Evolutionary conservation across 1,139 yeast species (phyloP).

Genomic region (Wickerhamiella infanticola): DNA sequence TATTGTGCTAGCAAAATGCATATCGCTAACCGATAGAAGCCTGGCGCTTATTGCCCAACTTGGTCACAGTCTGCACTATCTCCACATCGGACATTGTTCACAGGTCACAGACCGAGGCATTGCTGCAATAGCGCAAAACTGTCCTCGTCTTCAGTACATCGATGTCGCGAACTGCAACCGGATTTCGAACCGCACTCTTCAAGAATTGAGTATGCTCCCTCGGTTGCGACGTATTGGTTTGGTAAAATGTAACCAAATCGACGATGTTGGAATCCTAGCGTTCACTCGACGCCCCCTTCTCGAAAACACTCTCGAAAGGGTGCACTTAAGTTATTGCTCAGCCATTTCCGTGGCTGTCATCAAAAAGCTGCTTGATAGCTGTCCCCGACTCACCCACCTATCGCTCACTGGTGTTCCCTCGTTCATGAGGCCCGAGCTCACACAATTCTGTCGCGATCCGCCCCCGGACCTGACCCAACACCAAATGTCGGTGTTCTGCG

Average conservation of each 20-base stretch:
- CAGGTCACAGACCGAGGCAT: conserved; percentile 85
- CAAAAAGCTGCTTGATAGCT: conserved; percentile 48
- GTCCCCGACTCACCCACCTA: conserved; percentile 82
- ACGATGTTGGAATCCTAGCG: conserved; percentile 72
- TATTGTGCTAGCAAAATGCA: conserved; percentile 79
- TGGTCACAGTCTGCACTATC: conserved; percentile 60
- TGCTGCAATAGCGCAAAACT: conserved; percentile 52
- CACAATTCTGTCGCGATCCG: conserved; percentile 83
- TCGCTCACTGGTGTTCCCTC: conserved; percentile 83
- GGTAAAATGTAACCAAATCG: conserved; percentile 78
- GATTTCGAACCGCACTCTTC: conserved; percentile 69
- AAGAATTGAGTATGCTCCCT: conserved; percentile 63
- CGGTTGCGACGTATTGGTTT: conserved; percentile 80
- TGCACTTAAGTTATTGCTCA: conserved; percentile 84
- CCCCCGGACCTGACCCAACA: conserved; percentile 85
- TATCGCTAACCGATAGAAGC: conserved; percentile 72
- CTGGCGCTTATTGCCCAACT: conserved; percentile 33
- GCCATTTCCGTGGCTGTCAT: conserved; percentile 39
- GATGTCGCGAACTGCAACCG: conserved; percentile 92
- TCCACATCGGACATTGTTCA: conserved; percentile 89
- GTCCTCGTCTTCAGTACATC: conserved; percentile 79
- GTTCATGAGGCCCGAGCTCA: conserved; percentile 71
- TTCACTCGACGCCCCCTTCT: conserved; percentile 52
- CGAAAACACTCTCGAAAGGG: conserved; percentile 67
- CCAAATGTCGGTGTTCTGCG: conserved; percentile 80